Conservation (phyloP, 108 stramenopile species). For the Parmales sp. region DNA sequence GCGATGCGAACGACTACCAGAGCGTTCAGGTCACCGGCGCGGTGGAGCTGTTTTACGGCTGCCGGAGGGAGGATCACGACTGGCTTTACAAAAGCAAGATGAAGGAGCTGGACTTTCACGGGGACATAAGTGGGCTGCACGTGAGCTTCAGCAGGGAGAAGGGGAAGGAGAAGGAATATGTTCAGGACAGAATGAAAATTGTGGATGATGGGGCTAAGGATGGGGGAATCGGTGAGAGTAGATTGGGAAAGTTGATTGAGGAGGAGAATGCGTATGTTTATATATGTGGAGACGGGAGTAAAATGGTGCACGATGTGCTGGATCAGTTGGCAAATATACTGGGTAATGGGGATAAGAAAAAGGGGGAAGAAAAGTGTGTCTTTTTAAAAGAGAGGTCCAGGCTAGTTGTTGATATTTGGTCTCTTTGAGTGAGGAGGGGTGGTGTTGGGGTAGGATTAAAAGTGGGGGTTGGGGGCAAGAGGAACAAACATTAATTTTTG, state of each 20-base stretch:
- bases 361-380: too few relatives aligned
- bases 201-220: conserved; percentile 43
- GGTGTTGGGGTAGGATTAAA: too few relatives aligned
- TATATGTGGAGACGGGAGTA: conserved; percentile 81
- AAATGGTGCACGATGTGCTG: conserved; percentile 89
- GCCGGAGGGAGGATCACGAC: conserved; percentile 75
- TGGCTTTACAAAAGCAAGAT: conserved; percentile 82
- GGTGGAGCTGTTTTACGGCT: conserved; percentile 91
- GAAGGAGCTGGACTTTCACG: conserved; percentile 40
- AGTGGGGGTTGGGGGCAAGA: too few relatives aligned
- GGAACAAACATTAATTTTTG: too few relatives aligned
- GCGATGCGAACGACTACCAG: not conserved
- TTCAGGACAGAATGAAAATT: conserved; percentile 48
- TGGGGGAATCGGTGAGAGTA: conserved; percentile 17
- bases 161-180: conserved; percentile 59
- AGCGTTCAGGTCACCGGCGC: conserved; percentile 26
- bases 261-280: conserved; percentile 58
- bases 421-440: too few relatives aligned
- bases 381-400: too few relatives aligned
- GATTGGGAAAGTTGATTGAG: conserved; percentile 43
- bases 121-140: conserved; percentile 56
- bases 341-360: too few relatives aligned
- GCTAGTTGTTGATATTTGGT: too few relatives aligned
- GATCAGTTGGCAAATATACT: too few relatives aligned
- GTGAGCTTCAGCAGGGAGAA: conserved; percentile 82